Evolutionary conservation across 176 grass and related monocot genomes (phyloP).

Genomic region (Musa troglodytarum): DNA sequence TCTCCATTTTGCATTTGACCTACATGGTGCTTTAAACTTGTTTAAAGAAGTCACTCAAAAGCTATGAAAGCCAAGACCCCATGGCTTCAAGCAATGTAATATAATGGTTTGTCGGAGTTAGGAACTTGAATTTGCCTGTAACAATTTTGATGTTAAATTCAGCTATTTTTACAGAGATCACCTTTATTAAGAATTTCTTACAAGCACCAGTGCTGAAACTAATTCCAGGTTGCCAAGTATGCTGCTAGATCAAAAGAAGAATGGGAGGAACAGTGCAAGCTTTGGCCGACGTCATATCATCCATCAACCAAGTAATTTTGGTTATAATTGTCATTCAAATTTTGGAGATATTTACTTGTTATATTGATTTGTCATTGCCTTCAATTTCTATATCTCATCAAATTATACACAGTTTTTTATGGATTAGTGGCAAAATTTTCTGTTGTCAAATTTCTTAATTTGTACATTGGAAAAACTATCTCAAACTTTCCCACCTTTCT

Average conservation of each 20-base stretch:
- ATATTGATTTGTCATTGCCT: not conserved
- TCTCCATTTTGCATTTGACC: not conserved
- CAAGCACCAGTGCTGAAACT: constrained; percentile 7
- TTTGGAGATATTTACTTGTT: not conserved
- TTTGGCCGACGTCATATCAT: constrained; percentile 98
- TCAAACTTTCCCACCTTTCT: not conserved
- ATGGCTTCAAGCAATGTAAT: not conserved
- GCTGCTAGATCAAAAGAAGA: constrained; percentile 75
- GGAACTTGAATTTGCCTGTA: no score
- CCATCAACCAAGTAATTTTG: constrained; percentile 49
- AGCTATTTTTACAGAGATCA: not conserved
- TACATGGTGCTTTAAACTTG: not conserved
- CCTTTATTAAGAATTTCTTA: constrained; percentile 2
- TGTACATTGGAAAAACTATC: not conserved
- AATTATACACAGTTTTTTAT: not conserved
- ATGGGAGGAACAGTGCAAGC: constrained; percentile 87
- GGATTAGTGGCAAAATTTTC: not conserved
- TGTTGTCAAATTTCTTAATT: not conserved
- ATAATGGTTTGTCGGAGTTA: no score
- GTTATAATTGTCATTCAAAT: not conserved
- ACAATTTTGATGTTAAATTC: not conserved
- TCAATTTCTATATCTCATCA: no score
- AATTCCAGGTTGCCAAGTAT: constrained; percentile 60
- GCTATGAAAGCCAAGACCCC: not conserved
- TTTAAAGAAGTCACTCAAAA: not conserved